Conservation (phyloP, 208 protist genomes). For the Trypanosoma platydactyli region DNA sequence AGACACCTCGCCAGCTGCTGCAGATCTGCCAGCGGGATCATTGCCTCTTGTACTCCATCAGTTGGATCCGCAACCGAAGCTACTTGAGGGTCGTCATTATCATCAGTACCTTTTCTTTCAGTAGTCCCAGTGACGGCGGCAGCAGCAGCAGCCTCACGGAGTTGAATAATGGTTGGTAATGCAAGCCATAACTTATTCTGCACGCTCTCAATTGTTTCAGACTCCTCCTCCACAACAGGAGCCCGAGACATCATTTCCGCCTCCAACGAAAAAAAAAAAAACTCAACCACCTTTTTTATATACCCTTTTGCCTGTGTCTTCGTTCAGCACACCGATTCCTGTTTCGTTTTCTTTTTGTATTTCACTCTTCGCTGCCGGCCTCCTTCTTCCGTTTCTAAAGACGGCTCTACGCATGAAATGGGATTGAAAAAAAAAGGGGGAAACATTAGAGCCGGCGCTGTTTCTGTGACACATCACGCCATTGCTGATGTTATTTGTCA, state of each 20-base stretch:
- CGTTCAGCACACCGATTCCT: no score
- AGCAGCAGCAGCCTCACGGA: slow-evolving; percentile 11
- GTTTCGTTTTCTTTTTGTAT: no score
- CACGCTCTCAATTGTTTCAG: slow-evolving; percentile 42
- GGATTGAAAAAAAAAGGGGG: neutral
- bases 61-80: slow-evolving; percentile 10
- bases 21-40: slow-evolving; percentile 54
- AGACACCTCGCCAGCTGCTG: slow-evolving; percentile 54
- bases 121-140: neutral
- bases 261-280: slow-evolving; percentile 13
- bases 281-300: neutral
- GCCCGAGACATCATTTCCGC: neutral
- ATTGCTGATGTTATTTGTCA: no score
- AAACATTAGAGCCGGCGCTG: neutral
- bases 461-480: no score
- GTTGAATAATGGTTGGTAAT: slow-evolving; percentile 42
- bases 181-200: slow-evolving; percentile 66
- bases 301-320: no score
- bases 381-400: no score
- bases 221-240: slow-evolving; percentile 10
- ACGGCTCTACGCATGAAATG: no score
- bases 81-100: slow-evolving; percentile 12
- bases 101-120: neutral
- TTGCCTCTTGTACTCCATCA: slow-evolving; percentile 12
- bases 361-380: no score